Evolutionary conservation across 1,139 yeast genomes (phyloP).

Genomic region (Diutina mesorugosa): DNA sequence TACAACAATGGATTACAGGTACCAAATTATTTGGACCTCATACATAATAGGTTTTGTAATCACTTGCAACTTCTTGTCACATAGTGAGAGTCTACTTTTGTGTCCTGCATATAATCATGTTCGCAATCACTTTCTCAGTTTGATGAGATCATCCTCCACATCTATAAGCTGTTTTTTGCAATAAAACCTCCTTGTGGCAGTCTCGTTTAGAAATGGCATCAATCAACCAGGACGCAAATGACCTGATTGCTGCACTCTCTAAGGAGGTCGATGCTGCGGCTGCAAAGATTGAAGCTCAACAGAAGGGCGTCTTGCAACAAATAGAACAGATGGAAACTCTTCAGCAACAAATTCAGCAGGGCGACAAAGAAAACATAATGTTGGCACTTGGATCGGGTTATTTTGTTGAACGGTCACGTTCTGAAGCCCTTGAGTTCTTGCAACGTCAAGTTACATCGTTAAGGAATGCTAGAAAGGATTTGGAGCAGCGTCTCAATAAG

Average conservation of each 20-base stretch:
- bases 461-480: constrained; percentile 20
- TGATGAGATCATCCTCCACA: background rate
- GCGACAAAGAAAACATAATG: constrained; percentile 14
- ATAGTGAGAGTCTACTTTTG: background rate
- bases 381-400: constrained; percentile 49
- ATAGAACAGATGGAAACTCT: constrained; percentile 6
- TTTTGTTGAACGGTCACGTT: constrained; percentile 33
- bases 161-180: background rate
- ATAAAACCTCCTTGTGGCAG: background rate
- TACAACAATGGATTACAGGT: no score
- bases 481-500: constrained; percentile 29
- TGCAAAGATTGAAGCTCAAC: constrained; percentile 4
- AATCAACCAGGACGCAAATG: background rate
- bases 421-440: constrained; percentile 34
- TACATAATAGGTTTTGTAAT: no score
- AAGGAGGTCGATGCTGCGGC: background rate
- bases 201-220: background rate
- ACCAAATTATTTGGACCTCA: no score
- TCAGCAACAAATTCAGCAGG: constrained; percentile 4
- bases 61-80: no score
- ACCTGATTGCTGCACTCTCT: background rate
- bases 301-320: constrained; percentile 8
- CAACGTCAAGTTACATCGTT: constrained; percentile 25
- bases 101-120: background rate
- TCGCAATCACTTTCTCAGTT: background rate